phyloP scores from a whole-genome alignment of 108 stramenopile genomes.

The Fragilariopsis cylindrus region DNA sequence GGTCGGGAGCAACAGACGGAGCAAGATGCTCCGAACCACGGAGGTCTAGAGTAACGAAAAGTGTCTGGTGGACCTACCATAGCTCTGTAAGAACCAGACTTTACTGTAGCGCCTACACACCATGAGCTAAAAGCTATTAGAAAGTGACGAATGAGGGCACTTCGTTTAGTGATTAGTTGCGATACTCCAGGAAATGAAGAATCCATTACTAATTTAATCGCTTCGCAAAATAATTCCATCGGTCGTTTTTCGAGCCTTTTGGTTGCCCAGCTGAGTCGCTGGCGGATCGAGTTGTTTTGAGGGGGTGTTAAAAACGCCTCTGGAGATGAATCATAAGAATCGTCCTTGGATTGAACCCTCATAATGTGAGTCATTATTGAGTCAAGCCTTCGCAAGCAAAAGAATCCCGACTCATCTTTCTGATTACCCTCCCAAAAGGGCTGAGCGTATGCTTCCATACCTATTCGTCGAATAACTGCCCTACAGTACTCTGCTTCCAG shows the following conservation, averaged over 20 bases:
- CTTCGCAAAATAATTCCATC: conserved; percentile 30
- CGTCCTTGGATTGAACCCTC: neutral
- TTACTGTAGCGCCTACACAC: conserved; percentile 18
- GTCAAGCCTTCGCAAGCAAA: conserved; percentile 47
- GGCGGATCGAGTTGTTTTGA: neutral
- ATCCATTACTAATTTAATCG: neutral
- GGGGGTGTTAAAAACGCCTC: conserved; percentile 12
- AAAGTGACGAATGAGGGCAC: conserved; percentile 32
- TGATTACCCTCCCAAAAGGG: conserved; percentile 21
- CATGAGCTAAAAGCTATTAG: conserved; percentile 31
- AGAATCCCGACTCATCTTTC: neutral
- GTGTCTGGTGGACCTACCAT: conserved; percentile 22
- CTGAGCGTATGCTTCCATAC: conserved; percentile 37
- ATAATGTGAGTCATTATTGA: conserved; percentile 44
- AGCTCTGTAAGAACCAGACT: neutral
- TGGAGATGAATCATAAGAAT: neutral
- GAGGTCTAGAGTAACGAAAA: conserved; percentile 17
- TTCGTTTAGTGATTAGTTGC: neutral
- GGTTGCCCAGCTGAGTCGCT: conserved; percentile 39
- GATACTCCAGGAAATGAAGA: neutral
- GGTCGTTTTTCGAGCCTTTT: conserved; percentile 28
- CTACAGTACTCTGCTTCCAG: conserved; percentile 38
- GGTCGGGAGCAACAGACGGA: conserved; percentile 23
- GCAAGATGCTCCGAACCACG: conserved; percentile 28
- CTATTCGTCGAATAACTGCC: conserved; percentile 46